Evolutionary conservation across 129 eudicot species (phyloP), one percentile per base, ranked within the genome.

Genomic region (Heracleum sosnowskyi): DNA sequence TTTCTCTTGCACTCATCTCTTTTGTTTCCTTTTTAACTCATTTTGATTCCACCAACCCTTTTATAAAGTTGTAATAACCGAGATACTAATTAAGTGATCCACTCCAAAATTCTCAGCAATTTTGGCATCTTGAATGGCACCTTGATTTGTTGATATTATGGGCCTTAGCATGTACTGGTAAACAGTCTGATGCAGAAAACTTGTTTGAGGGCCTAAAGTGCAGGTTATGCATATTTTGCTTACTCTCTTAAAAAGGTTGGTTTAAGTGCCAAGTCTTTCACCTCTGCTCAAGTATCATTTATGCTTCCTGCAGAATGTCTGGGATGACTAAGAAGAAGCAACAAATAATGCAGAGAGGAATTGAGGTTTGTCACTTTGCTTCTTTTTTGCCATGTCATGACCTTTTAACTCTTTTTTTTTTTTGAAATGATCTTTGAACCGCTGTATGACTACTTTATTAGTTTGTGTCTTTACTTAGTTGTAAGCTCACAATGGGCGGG

Each of bases 101-200:
- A 11, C 34, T 39, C 57, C 46, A 20, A 24, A 55, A 69, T 62
- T 76, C 22, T 78, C 85, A 95, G 98, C 79, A 73, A 40, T 80
- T 83, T 80, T 95, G 98, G 98, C 85, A 85, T 86, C 83, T 88
- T 73, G 98, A 95, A 85, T 91, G 98, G 98, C 96, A 90, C 87
- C 96, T 95, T 79, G 98, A 95, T 87, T 60, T 95, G 73, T 83
- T 95, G 88, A 85, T 84, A 85, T 62, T 87, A 53, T 95, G 98
- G 98, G 94, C 96, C 79, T 81, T 91, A 80, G 79, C 96, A 33
- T 81, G 82, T 79, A 86, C 84, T 3, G 86, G 85, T 42, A 85
- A 90, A 82, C 62, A 74, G 47, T 45, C 82, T 18, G 84, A 89
- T 81, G 98, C 91, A 63, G 91, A 87, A 87, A 87, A 90, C 46